phyloP scores from a whole-genome alignment of 2,329 filamentous ascomycete species.

The Hypocreales sp. region DNA sequence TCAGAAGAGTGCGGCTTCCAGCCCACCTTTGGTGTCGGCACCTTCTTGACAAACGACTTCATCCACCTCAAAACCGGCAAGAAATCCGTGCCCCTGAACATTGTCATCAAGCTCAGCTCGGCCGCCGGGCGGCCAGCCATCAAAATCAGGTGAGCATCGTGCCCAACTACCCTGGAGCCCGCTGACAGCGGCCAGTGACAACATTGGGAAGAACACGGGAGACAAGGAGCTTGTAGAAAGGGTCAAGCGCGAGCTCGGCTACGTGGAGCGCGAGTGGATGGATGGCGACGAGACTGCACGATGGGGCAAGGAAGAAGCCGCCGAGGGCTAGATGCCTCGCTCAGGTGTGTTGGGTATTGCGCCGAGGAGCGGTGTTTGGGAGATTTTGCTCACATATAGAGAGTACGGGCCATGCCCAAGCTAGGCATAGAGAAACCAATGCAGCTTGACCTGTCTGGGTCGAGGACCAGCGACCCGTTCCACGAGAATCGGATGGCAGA shows the following conservation, averaged over 20 bases:
- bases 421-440: too few species aligned
- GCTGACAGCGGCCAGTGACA: conserved; percentile 37
- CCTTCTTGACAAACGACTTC: conserved; percentile 93
- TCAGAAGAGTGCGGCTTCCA: conserved; percentile 69
- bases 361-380: too few species aligned
- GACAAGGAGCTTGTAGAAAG: conserved; percentile 62
- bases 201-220: conserved; percentile 87
- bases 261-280: conserved; percentile 71
- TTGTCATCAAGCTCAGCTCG: conserved; percentile 91
- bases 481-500: too few species aligned
- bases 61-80: conserved; percentile 51
- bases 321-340: too few species aligned
- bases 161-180: background rate
- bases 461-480: too few species aligned
- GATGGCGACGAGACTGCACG: conserved; percentile 70
- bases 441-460: too few species aligned
- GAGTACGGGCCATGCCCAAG: too few species aligned
- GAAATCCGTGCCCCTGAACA: conserved; percentile 87
- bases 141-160: conserved; percentile 52
- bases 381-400: too few species aligned
- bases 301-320: conserved; percentile 48
- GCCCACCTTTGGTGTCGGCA: conserved; percentile 86
- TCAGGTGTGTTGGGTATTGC: too few species aligned
- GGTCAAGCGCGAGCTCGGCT: conserved; percentile 76
- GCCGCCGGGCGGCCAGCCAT: conserved; percentile 69